phyloP scores from a whole-genome alignment of 805 yeast genomes.

The Teunomyces gatunensis region DNA sequence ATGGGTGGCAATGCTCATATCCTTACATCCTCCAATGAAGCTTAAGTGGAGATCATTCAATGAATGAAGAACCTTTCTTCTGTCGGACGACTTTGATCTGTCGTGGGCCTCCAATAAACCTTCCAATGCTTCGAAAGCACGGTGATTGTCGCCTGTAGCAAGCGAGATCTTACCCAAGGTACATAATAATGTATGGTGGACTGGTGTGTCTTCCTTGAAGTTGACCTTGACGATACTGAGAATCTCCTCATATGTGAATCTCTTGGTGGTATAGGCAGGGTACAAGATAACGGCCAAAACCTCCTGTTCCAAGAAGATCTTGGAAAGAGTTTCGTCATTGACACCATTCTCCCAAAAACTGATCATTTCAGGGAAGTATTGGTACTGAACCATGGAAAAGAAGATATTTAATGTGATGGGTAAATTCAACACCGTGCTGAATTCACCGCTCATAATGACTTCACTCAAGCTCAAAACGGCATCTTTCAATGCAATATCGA shows the following conservation, averaged over 20 bases:
- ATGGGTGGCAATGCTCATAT: conserved; percentile 65
- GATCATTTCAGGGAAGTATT: conserved; percentile 61
- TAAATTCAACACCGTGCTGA: conserved; percentile 20
- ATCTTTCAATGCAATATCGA: conserved; percentile 28
- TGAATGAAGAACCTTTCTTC: conserved; percentile 34
- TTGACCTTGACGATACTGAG: conserved; percentile 51
- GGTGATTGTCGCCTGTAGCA: conserved; percentile 58
- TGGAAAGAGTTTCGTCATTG: conserved; percentile 38
- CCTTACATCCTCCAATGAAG: conserved; percentile 75
- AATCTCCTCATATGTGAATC: conserved; percentile 59
- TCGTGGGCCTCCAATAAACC: conserved; percentile 50
- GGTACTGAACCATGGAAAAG: conserved; percentile 44
- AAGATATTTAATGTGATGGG: conserved; percentile 22
- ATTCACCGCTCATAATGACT: conserved; percentile 26
- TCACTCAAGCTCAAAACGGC: conserved; percentile 34
- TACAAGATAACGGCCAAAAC: conserved; percentile 71
- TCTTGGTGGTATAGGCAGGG: conserved; percentile 58
- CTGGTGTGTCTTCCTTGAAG: conserved; percentile 26
- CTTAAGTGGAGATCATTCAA: conserved; percentile 73
- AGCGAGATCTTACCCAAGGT: conserved; percentile 77
- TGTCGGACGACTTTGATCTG: conserved; percentile 8
- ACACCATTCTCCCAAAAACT: conserved; percentile 69
- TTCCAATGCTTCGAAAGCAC: conserved; percentile 65
- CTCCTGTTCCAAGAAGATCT: conserved; percentile 56
- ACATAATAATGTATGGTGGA: conserved; percentile 51